Evolutionary conservation across 345 rosid genomes (phyloP).

Genomic region (Rhizophora mangle): DNA sequence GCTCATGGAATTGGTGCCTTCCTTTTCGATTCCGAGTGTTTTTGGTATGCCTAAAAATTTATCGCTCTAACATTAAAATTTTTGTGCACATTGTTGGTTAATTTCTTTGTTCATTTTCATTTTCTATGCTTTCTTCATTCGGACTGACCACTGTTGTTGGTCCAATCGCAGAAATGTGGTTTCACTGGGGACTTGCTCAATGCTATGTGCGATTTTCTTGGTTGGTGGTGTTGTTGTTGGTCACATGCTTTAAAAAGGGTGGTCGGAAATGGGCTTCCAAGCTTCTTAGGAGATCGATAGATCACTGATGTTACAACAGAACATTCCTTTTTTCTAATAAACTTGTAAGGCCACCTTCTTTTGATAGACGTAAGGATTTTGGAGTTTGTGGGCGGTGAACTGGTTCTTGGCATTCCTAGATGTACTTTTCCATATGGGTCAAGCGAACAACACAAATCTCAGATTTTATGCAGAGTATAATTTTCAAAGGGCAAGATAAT

Average conservation of each 20-base stretch:
- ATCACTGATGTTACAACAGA: constrained; percentile 34
- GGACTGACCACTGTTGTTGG: not conserved
- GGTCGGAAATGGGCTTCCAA: constrained; percentile 69
- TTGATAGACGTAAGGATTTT: too few relatives aligned
- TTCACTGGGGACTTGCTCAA: constrained; percentile 68
- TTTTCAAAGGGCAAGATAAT: too few relatives aligned
- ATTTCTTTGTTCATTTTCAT: too few relatives aligned
- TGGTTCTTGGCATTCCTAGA: too few relatives aligned
- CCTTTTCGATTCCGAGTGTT: too few relatives aligned
- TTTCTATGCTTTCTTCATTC: not conserved
- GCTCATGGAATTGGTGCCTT: too few relatives aligned
- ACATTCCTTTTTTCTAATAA: too few relatives aligned
- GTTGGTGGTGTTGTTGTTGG: constrained; percentile 71
- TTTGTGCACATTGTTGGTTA: not conserved
- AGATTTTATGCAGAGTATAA: too few relatives aligned
- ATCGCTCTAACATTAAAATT: not conserved
- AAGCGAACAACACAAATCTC: too few relatives aligned
- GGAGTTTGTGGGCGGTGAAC: too few relatives aligned
- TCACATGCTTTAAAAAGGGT: constrained; percentile 62
- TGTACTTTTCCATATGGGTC: too few relatives aligned
- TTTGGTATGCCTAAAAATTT: not conserved
- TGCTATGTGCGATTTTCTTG: constrained; percentile 68
- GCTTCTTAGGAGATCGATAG: constrained; percentile 57
- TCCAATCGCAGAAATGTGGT: constrained; percentile 44
- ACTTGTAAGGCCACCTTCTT: too few relatives aligned